These are phyloP conservation scores for Trichopus zeylanicus DNA, from an alignment of 116 monocot species.

Conservation along the genomic window DNA sequence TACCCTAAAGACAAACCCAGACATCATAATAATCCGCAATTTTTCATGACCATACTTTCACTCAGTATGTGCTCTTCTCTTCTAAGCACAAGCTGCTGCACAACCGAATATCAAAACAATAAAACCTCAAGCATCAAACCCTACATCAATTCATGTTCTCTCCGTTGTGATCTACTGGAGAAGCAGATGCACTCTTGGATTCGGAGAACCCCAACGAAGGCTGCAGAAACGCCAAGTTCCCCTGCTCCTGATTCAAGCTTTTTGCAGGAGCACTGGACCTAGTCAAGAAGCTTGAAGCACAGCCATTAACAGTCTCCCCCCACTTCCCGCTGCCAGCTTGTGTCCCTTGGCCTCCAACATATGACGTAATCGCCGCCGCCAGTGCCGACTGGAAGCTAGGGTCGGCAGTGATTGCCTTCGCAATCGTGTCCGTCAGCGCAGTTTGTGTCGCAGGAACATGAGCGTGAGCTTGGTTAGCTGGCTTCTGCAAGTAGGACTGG, in stretches of 20 bases:
- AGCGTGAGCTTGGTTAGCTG: not conserved
- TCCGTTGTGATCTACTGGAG: constrained; percentile 24
- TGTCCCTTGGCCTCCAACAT: constrained; percentile 10
- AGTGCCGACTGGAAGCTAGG: constrained; percentile 41
- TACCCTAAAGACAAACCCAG: no score
- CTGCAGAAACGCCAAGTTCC: constrained; percentile 19
- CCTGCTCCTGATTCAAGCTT: constrained; percentile 12
- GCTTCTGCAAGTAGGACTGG: constrained; percentile 19
- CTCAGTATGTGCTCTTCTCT: no score
- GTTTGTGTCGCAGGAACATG: not conserved
- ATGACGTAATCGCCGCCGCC: constrained; percentile 37
- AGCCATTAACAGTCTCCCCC: constrained; percentile 13
- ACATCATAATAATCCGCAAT: no score
- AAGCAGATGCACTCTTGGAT: constrained; percentile 26
- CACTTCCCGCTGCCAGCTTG: constrained; percentile 4
- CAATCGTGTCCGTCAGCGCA: constrained; percentile 25
- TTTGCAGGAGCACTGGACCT: constrained; percentile 12
- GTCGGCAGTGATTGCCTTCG: constrained; percentile 42
- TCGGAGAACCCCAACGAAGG: constrained; percentile 16
- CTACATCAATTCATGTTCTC: constrained; percentile 11
- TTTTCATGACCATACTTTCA: no score
- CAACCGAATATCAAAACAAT: not conserved
- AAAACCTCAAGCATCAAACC: not conserved
- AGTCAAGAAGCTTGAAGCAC: constrained; percentile 16
- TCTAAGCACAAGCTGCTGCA: not conserved